Conservation (phyloP, 495 filamentous ascomycete species). For the Tuber umbilicatum region DNA sequence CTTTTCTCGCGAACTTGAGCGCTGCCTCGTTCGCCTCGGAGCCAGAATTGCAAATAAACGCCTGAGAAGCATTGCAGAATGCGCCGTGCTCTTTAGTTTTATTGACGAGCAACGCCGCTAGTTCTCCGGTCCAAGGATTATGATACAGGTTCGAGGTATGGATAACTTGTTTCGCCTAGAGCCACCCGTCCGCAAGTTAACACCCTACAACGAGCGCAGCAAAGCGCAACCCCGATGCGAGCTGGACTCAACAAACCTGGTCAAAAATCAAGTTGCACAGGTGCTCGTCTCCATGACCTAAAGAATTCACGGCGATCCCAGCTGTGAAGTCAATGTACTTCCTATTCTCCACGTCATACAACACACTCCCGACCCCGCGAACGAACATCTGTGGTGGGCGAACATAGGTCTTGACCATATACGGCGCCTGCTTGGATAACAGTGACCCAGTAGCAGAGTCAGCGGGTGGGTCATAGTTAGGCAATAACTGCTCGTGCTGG, state of each 20-base stretch:
- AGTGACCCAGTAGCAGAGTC: slow-evolving; percentile 73
- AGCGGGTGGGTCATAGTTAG: slow-evolving; percentile 68
- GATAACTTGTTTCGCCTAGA: slow-evolving; percentile 60
- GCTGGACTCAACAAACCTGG: slow-evolving; percentile 52
- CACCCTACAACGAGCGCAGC: neutral
- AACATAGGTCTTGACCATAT: slow-evolving; percentile 92
- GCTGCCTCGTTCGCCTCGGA: slow-evolving; percentile 95
- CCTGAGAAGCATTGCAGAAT: slow-evolving; percentile 73
- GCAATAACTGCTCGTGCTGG: slow-evolving; percentile 59
- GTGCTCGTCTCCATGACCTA: slow-evolving; percentile 80
- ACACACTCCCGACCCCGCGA: slow-evolving; percentile 73
- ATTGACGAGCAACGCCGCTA: slow-evolving; percentile 77
- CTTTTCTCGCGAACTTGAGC: slow-evolving; percentile 91
- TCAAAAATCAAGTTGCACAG: slow-evolving; percentile 59
- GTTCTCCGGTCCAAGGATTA: slow-evolving; percentile 83
- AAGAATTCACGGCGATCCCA: slow-evolving; percentile 88
- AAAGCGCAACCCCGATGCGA: neutral
- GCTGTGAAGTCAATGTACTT: slow-evolving; percentile 90
- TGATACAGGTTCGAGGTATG: slow-evolving; percentile 95
- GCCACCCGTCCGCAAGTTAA: slow-evolving; percentile 41
- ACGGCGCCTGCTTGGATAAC: slow-evolving; percentile 64
- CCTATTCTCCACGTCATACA: slow-evolving; percentile 84
- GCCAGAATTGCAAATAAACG: slow-evolving; percentile 92
- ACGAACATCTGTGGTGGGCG: slow-evolving; percentile 86
- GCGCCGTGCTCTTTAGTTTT: slow-evolving; percentile 65